phyloP scores from a whole-genome alignment of 177 flowering plant species.

The Telopea speciosissima region DNA sequence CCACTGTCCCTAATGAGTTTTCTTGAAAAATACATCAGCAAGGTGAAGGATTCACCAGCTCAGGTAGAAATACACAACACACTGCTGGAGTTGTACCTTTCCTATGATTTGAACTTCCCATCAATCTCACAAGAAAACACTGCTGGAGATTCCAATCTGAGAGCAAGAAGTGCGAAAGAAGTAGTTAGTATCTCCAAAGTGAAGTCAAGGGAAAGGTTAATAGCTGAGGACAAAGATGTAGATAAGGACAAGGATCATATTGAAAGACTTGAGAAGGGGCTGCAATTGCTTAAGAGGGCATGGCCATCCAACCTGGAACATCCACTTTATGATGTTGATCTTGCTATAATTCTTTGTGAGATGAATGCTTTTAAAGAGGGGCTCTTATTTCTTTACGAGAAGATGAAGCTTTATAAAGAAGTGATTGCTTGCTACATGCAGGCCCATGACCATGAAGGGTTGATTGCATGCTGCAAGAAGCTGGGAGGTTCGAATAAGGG shows the following conservation, averaged over 20 bases:
- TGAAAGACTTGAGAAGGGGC: slow-evolving; percentile 66
- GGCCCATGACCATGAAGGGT: slow-evolving; percentile 87
- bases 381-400: slow-evolving; percentile 75
- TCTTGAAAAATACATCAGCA: slow-evolving; percentile 73
- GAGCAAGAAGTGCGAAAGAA: slow-evolving; percentile 23
- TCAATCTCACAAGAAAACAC: slow-evolving; percentile 44
- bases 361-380: slow-evolving; percentile 87
- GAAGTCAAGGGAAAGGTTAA: slow-evolving; percentile 42
- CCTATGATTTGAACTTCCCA: slow-evolving; percentile 75
- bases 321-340: slow-evolving; percentile 87
- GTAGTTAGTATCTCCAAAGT: slow-evolving; percentile 22
- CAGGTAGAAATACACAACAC: slow-evolving; percentile 94
- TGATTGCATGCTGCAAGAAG: slow-evolving; percentile 96
- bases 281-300: slow-evolving; percentile 64
- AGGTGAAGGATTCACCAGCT: slow-evolving; percentile 88
- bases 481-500: slow-evolving; percentile 88
- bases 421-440: slow-evolving; percentile 98
- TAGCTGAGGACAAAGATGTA: slow-evolving; percentile 22
- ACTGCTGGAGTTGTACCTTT: slow-evolving; percentile 83
- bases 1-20: slow-evolving; percentile 85
- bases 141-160: slow-evolving; percentile 14
- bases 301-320: slow-evolving; percentile 87
- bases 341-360: slow-evolving; percentile 88
- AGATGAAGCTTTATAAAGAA: slow-evolving; percentile 91
- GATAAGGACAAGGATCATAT: slow-evolving; percentile 35